phyloP scores from a whole-genome alignment of 345 rosid genomes.

The Euphorbia pulcherrima region DNA sequence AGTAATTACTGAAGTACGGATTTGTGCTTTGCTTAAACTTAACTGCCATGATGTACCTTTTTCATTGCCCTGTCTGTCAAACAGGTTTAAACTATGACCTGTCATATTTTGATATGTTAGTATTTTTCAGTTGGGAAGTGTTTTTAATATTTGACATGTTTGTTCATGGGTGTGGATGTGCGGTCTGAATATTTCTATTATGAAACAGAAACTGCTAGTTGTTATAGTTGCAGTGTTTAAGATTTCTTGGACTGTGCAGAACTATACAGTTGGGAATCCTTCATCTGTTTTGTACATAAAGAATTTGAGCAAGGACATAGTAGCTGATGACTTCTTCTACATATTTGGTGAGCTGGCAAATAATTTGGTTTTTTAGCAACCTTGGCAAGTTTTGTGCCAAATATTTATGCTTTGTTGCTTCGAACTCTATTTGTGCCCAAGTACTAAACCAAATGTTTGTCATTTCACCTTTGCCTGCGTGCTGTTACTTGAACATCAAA shows the following conservation, averaged over 20 bases:
- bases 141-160: background rate
- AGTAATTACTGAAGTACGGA: background rate
- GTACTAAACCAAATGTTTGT: background rate
- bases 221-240: background rate
- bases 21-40: background rate
- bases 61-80: background rate
- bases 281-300: conserved; percentile 74
- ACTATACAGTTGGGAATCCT: conserved; percentile 79
- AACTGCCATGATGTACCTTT: background rate
- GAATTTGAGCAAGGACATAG: conserved; percentile 85
- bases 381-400: background rate
- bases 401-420: conserved; percentile 1
- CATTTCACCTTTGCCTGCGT: background rate
- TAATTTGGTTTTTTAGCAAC: background rate
- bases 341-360: conserved; percentile 61
- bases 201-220: background rate
- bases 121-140: background rate
- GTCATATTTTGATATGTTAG: background rate
- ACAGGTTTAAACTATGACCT: background rate
- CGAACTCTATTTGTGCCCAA: background rate
- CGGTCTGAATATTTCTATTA: background rate
- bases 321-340: conserved; percentile 69
- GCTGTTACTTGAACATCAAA: conserved; percentile 1
- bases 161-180: background rate
- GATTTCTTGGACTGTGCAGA: conserved; percentile 51